Base-by-base conservation (phyloP, 2,329 filamentous ascomycete genomes). In the Diatrype stigma region DNA sequence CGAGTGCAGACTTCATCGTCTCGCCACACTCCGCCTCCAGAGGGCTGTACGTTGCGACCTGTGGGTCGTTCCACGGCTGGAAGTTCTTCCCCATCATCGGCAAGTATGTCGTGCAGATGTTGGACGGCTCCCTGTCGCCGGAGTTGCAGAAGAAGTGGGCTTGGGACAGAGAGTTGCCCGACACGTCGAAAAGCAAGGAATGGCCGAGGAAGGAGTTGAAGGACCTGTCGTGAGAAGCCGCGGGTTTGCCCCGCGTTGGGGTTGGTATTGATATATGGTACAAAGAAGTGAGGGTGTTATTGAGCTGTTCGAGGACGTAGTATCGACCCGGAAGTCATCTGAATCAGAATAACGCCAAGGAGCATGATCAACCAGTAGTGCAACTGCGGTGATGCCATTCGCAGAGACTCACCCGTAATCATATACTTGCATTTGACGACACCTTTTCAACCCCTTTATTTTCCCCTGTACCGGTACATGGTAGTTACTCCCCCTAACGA, bases 71-170 rank as follows among this genome's bases (percentile, higher is more conserved):
- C 58, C 84, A 88, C 65, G 79, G 81, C 16, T 87, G 77, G 73
- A 87, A 87, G 65, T 86, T 88, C 65, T 75, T 87, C 51, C 84
- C 84, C 0, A 76, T 79, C 2, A 74, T 84, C 19, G 82, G 84
- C 6, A 80, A 78, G 59, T 86, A 86, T 56, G 71, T 82, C 34
- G 61, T 74, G 21, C 75, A 82, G 61, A 77, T 77, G 81, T 66
- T 71, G 38, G 75, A 73, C 60, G 75, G 64, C 6, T 50, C 63
- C n/a, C 62, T 81, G 34, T 59, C 65, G 10, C 57, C 70, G 0
- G 72, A 74, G 52, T 59, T 80, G 54, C 58, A 61, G 46, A 60
- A 67, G 45, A 75, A 73, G 56, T 81, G 78, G 78, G 75, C 76
- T 3, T 81, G 78, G 78, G 80, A 85, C 63, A 73, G 82, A 10